These are phyloP conservation scores for Annulohypoxylon stygium DNA, from an alignment of 495 filamentous ascomycete species.

Conservation along the genomic window DNA sequence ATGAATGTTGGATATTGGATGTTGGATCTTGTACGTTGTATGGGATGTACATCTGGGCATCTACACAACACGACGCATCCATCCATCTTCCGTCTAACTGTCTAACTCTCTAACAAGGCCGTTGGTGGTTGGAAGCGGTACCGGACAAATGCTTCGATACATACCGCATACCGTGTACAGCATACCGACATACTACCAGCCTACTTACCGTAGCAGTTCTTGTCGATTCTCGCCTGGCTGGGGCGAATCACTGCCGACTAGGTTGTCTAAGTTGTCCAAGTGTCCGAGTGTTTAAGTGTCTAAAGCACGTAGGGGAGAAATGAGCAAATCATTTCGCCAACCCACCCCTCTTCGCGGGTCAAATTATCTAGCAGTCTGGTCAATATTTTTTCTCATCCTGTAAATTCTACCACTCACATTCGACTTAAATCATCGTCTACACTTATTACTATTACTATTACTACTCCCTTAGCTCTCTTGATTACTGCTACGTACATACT, in stretches of 20 bases:
- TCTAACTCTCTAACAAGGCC: too few species aligned
- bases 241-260: not conserved
- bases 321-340: slow-evolving; percentile 37
- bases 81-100: not conserved
- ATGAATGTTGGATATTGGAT: not conserved
- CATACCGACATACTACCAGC: not conserved
- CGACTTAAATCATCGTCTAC: slow-evolving; percentile 21
- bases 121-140: slow-evolving; percentile 2
- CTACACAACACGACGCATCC: not conserved
- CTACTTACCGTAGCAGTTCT: not conserved
- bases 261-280: too few species aligned
- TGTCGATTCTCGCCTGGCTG: not conserved
- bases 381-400: slow-evolving; percentile 19
- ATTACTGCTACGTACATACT: not conserved
- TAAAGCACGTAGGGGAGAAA: not conserved
- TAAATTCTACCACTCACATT: slow-evolving; percentile 16
- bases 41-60: not conserved
- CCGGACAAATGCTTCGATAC: not conserved
- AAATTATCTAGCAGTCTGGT: not conserved
- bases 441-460: slow-evolving; percentile 10
- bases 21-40: not conserved
- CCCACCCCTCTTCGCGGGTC: slow-evolving; percentile 32
- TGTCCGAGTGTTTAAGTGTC: not conserved
- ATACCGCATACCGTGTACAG: not conserved
- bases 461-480: not conserved